Evolutionary conservation across 176 grass and related monocot genomes (phyloP).

Genomic region (Puya raimondii): DNA sequence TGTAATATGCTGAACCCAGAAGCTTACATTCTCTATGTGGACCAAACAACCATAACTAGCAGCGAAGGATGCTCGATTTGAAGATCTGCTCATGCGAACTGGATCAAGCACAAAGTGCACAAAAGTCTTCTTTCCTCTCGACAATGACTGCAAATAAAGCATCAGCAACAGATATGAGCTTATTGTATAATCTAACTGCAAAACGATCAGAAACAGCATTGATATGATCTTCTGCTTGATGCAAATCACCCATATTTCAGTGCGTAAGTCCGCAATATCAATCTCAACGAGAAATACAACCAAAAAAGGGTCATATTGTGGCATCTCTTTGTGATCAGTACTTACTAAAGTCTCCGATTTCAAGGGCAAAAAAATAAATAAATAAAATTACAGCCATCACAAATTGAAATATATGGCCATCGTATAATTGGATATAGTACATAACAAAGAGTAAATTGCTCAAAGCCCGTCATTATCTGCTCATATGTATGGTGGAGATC

Average conservation of each 20-base stretch:
- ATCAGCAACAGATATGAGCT: conserved; percentile 19
- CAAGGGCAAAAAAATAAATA: too few species aligned
- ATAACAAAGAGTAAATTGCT: conserved; percentile 2
- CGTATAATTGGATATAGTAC: background rate
- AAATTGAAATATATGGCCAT: background rate
- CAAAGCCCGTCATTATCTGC: background rate
- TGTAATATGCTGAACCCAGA: conserved; percentile 7
- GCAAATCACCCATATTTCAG: background rate
- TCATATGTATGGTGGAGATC: background rate
- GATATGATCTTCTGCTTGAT: background rate
- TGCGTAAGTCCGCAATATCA: too few species aligned
- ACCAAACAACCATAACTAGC: conserved; percentile 81
- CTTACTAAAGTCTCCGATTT: too few species aligned
- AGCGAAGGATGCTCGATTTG: conserved; percentile 56
- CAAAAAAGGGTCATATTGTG: too few species aligned
- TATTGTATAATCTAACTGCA: background rate
- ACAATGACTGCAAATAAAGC: conserved; percentile 47
- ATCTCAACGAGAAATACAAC: too few species aligned
- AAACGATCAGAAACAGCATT: conserved; percentile 1
- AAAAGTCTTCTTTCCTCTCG: conserved; percentile 53
- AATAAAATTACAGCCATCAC: background rate
- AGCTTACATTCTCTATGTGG: conserved; percentile 77
- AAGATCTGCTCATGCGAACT: conserved; percentile 36
- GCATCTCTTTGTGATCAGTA: too few species aligned
- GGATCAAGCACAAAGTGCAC: conserved; percentile 92